Conservation (phyloP, 2,329 filamentous ascomycete genomes). For the Pezicula neosporulosa region DNA sequence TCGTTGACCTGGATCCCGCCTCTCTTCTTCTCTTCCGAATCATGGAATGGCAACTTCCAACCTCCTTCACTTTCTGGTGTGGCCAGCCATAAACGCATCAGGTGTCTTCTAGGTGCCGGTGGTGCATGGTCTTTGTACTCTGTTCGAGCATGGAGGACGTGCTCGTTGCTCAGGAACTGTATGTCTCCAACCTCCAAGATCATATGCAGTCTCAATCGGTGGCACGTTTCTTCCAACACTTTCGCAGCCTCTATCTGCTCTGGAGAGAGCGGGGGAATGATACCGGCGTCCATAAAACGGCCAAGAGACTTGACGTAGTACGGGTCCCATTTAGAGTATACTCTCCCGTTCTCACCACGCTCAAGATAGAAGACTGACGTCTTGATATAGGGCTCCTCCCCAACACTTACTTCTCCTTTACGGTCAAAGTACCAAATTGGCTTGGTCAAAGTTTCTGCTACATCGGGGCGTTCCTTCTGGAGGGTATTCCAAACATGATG, state of each 20-base stretch:
- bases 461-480: constrained; percentile 71
- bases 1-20: constrained; percentile 87
- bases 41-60: constrained; percentile 80
- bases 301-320: constrained; percentile 78
- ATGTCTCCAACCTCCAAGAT: constrained; percentile 83
- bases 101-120: constrained; percentile 67
- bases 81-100: constrained; percentile 82
- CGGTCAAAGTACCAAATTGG: constrained; percentile 92
- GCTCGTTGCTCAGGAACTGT: constrained; percentile 78
- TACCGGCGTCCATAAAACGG: constrained; percentile 68
- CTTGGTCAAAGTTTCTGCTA: constrained; percentile 69
- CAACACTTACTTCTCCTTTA: constrained; percentile 75
- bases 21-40: constrained; percentile 79
- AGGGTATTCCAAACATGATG: constrained; percentile 82
- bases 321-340: constrained; percentile 87
- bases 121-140: constrained; percentile 71
- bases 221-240: constrained; percentile 73
- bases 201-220: constrained; percentile 76
- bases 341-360: constrained; percentile 57
- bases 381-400: constrained; percentile 71
- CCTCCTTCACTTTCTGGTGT: constrained; percentile 80
- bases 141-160: constrained; percentile 78
- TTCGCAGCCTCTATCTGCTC: constrained; percentile 66
- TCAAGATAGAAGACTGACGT: constrained; percentile 76
- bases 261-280: constrained; percentile 68